phyloP scores from a whole-genome alignment of 1,284 basidiomycete genomes.

The Pulveroboletus sp. region DNA sequence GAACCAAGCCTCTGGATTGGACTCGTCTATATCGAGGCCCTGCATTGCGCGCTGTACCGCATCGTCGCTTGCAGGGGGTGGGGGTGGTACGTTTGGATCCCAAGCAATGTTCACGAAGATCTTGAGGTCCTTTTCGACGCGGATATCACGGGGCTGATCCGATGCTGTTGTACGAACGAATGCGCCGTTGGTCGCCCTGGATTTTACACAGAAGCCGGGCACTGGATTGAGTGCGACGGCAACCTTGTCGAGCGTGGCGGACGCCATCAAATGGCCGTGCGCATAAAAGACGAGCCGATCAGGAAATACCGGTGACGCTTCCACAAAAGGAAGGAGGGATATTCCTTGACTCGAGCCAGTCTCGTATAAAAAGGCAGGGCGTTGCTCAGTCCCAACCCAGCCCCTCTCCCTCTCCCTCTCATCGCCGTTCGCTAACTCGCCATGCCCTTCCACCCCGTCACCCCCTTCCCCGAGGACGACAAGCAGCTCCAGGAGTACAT shows the following conservation, averaged over 20 bases:
- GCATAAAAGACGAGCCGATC: slow-evolving; percentile 1
- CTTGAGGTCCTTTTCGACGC: slow-evolving; percentile 53
- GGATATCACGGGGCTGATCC: slow-evolving; percentile 4
- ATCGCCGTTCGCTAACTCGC: neutral
- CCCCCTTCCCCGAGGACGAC: slow-evolving; percentile 64
- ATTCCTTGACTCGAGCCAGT: neutral
- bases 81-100: slow-evolving; percentile 64
- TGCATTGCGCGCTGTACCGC: slow-evolving; percentile 56
- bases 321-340: slow-evolving; percentile 9
- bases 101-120: slow-evolving; percentile 74
- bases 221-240: slow-evolving; percentile 31
- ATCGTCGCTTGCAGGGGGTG: slow-evolving; percentile 57
- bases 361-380: slow-evolving; percentile 26
- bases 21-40: slow-evolving; percentile 45
- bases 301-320: neutral
- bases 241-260: slow-evolving; percentile 16
- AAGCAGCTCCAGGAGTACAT: slow-evolving; percentile 67
- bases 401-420: neutral
- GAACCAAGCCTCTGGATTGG: slow-evolving; percentile 49
- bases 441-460: slow-evolving; percentile 42
- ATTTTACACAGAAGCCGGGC: slow-evolving; percentile 37
- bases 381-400: slow-evolving; percentile 2
- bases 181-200: slow-evolving; percentile 21
- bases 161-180: slow-evolving; percentile 16
- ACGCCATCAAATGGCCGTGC: slow-evolving; percentile 24